These are phyloP conservation scores for Evansstolkia leycettana DNA, from an alignment of 495 filamentous ascomycete species.

Conservation along the genomic window DNA sequence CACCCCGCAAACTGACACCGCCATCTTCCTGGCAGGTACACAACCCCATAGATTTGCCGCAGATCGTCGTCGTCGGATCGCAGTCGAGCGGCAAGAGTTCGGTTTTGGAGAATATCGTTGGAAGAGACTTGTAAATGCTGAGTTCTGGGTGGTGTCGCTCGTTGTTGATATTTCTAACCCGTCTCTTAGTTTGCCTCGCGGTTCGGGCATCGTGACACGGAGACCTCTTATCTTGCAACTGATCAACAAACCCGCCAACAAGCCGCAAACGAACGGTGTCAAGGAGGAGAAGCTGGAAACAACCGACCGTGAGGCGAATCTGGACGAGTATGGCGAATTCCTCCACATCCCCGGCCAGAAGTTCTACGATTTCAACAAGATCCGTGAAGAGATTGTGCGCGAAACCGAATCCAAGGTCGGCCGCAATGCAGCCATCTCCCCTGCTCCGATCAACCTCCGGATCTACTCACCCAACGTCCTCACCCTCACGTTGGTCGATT, in stretches of 20 bases:
- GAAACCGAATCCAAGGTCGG: constrained; percentile 97
- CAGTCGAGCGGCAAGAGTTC: constrained; percentile 99
- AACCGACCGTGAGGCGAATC: constrained; percentile 74
- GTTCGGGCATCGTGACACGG: constrained; percentile 94
- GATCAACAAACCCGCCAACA: constrained; percentile 66
- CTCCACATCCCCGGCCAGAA: constrained; percentile 97
- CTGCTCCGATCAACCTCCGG: constrained; percentile 88
- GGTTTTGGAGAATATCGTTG: constrained; percentile 99
- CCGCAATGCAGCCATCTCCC: constrained; percentile 90
- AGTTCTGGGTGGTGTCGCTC: background rate
- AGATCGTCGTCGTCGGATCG: constrained; percentile 97
- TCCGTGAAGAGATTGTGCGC: constrained; percentile 92
- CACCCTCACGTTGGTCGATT: constrained; percentile 92
- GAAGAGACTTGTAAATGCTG: constrained; percentile 81
- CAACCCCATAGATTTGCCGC: constrained; percentile 98
- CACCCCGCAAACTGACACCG: constrained; percentile 17
- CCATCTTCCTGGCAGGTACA: constrained; percentile 47
- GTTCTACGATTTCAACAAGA: constrained; percentile 98
- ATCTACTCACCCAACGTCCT: constrained; percentile 98
- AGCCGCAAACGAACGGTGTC: constrained; percentile 60
- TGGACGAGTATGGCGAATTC: constrained; percentile 98
- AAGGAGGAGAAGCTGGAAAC: constrained; percentile 53
- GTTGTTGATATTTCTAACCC: background rate
- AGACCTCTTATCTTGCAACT: constrained; percentile 94
- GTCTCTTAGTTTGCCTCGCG: constrained; percentile 71